Conservation (phyloP, 2,329 filamentous ascomycete species). For the Cordyceps fumosorosea region DNA sequence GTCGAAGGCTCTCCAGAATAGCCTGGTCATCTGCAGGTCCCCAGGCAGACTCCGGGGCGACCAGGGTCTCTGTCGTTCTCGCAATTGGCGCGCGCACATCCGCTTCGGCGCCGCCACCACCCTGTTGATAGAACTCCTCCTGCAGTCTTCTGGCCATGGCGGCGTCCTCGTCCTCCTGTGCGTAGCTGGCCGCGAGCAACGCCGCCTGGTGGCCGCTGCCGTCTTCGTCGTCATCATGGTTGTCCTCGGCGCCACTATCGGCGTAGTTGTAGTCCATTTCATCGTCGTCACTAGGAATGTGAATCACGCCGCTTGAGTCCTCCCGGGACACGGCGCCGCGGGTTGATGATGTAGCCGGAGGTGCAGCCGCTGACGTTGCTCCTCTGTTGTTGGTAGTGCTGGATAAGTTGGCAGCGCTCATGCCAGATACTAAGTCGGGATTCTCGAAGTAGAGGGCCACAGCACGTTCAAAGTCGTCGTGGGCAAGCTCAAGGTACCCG, state of each 20-base stretch:
- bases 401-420: conserved; percentile 26
- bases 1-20: conserved; percentile 59
- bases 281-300: conserved; percentile 69
- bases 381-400: background rate
- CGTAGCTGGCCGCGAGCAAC: conserved; percentile 35
- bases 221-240: conserved; percentile 32
- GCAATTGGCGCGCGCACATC: conserved; percentile 85
- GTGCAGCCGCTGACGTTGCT: conserved; percentile 20
- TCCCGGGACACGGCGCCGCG: conserved; percentile 25
- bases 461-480: conserved; percentile 76
- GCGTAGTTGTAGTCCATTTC: conserved; percentile 26
- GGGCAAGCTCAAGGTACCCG: conserved; percentile 79
- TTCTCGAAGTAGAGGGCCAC: conserved; percentile 88
- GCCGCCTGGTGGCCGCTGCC: conserved; percentile 30
- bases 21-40: conserved; percentile 48
- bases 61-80: conserved; percentile 82
- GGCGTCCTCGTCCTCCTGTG: conserved; percentile 77
- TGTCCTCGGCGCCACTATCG: conserved; percentile 27
- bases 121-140: conserved; percentile 74
- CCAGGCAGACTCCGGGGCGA: conserved; percentile 56
- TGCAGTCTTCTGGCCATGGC: conserved; percentile 88
- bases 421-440: conserved; percentile 54
- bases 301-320: conserved; percentile 45
- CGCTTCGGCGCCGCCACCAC: conserved; percentile 39
- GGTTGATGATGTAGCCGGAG: conserved; percentile 19